Percentiles rank a stretch among this genome's conserved stretches.
These are phyloP conservation scores for Allomyces macrogynus DNA, from an alignment of 192 early-diverging fungal genomes.

Conservation along the genomic window DNA sequence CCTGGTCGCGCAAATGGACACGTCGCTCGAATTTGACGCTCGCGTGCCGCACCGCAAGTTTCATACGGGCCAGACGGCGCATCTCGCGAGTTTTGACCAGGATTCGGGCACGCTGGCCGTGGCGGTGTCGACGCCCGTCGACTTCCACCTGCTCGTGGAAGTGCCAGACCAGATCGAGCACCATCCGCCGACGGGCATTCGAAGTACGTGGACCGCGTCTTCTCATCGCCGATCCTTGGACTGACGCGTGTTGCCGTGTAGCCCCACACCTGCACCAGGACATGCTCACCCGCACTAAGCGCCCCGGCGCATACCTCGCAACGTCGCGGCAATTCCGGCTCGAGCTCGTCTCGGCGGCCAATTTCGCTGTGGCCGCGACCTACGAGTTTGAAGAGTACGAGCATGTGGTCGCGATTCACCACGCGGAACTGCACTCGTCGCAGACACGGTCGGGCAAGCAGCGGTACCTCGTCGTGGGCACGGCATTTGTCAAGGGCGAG, in stretches of 20 bases:
- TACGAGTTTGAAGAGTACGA: constrained; percentile 59
- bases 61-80: constrained; percentile 37
- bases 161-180: not conserved
- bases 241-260: too few relatives aligned
- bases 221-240: too few relatives aligned
- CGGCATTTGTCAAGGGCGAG: constrained; percentile 70
- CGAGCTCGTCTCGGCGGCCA: constrained; percentile 78
- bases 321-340: constrained; percentile 39
- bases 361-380: constrained; percentile 82
- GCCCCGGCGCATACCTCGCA: constrained; percentile 30
- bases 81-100: not conserved
- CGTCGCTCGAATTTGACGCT: constrained; percentile 47
- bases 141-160: not conserved
- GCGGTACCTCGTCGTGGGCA: constrained; percentile 68
- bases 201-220: not conserved
- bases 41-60: constrained; percentile 58
- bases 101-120: not conserved
- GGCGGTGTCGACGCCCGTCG: not conserved
- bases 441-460: constrained; percentile 72
- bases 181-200: not conserved
- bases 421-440: constrained; percentile 60
- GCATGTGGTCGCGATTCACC: constrained; percentile 54
- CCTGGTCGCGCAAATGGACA: constrained; percentile 41
- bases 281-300: constrained; percentile 8
- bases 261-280: not conserved